A percentile compares a stretch with the other conserved stretches of the same genome.
Evolutionary conservation across 176 grass and related monocot genomes (phyloP).

Genomic region (Chrysopogon serrulatus): DNA sequence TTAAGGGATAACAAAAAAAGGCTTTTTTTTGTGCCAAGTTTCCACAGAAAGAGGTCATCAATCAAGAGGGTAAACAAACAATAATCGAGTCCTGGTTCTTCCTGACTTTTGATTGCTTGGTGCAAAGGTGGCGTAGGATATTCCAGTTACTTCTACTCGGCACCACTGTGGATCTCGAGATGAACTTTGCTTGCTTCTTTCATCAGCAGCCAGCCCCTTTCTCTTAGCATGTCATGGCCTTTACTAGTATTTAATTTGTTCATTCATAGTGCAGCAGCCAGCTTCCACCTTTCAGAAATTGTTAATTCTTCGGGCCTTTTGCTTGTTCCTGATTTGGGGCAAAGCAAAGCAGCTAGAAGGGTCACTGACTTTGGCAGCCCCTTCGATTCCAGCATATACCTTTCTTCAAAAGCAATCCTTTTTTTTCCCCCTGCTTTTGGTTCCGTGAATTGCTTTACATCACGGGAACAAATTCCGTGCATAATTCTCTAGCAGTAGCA

Average conservation of each 20-base stretch:
- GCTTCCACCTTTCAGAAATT: constrained; percentile 29
- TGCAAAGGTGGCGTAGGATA: constrained; percentile 32
- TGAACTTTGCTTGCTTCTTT: constrained; percentile 27
- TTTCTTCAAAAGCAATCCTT: constrained; percentile 44
- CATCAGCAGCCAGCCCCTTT: constrained; percentile 8
- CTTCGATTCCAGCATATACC: constrained; percentile 33
- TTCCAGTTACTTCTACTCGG: constrained; percentile 33
- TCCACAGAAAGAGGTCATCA: not conserved
- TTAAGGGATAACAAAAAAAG: not conserved
- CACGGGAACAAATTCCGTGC: too few relatives aligned
- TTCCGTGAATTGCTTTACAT: constrained; percentile 33
- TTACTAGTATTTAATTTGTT: constrained; percentile 16
- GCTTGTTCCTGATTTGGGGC: constrained; percentile 36
- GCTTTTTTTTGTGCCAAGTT: not conserved
- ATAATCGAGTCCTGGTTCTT: not conserved
- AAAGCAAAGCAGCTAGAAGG: constrained; percentile 32
- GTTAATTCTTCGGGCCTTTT: constrained; percentile 39
- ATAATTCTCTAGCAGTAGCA: not conserved
- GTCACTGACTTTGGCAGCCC: constrained; percentile 9
- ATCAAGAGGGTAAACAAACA: not conserved
- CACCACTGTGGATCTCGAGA: constrained; percentile 35
- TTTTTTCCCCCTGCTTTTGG: not conserved
- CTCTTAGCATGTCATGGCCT: constrained; percentile 28
- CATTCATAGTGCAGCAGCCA: not conserved
- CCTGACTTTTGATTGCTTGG: constrained; percentile 11